Evolutionary conservation across 768 basidiomycete genomes (phyloP), one percentile per base, ranked within the genome.

Genomic region (Hydnum rufescens): DNA sequence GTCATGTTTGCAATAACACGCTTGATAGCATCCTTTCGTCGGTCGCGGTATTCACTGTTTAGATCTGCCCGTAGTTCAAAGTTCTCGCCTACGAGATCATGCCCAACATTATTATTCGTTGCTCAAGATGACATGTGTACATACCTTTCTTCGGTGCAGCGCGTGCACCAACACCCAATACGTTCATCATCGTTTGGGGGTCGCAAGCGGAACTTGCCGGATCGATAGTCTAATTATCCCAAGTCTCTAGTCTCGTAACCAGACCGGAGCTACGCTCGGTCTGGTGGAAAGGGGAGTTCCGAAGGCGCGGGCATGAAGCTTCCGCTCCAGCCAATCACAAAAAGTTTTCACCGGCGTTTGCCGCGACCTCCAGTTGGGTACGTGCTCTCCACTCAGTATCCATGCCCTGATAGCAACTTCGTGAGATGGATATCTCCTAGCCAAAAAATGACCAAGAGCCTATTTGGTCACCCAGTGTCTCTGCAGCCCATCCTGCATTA

Each of bases 21-120:
- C 69, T 97, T 97, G 70, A 97, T 97, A 3, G 93, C 95, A 78
- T 97, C 93, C 67, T 95, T 96, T 57, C 93, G 74, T 64, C 85
- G 85, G 60, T 95, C 88, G 56, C 80, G 76, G 68, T 93, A 96
- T 63, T 95, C 86, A 63, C 87, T 90, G 67, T 99, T 97, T 60
- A 99, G 78, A 68, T 97, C 93, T 53, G 89, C 81, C 53, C 86
- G 80, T 64, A 97, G 83, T 69, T 96, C 93, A 67, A 81, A 96
- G 73, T 95, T 95, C 71, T 95, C 90, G 63, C 92, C 90, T 73
- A 18, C 5, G 32, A 19, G 2, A 5, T 31, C 36, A 19, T 26
- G 1, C 5, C n/a, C 51, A 4, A 26, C 42, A 16, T n/a, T 18
- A 26, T 55, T 4, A 1, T 1, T 3, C 8, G 32, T 31, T 18